Conservation (phyloP, 1,284 basidiomycete genomes). For the Cystobasidiaceae sp. region DNA sequence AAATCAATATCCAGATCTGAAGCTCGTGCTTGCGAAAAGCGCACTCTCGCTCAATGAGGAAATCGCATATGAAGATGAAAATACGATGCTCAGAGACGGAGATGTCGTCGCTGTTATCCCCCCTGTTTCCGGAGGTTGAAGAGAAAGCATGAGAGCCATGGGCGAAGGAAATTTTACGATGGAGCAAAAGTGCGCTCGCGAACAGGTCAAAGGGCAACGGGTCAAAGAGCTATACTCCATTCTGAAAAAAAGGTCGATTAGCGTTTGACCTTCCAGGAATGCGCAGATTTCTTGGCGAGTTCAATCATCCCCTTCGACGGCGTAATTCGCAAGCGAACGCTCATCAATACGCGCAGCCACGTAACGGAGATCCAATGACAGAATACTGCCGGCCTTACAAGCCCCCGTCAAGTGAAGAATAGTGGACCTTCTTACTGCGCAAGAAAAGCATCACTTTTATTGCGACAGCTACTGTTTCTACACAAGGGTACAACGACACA, state of each 20-base stretch:
- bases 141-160: not conserved
- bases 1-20: conserved; percentile 51
- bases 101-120: conserved; percentile 75
- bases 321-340: no score
- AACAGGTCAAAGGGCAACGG: not conserved
- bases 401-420: no score
- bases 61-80: conserved; percentile 62
- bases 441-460: no score
- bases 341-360: no score
- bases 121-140: conserved; percentile 69
- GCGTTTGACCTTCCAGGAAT: no score
- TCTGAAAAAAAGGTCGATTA: no score
- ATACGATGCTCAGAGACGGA: conserved; percentile 57
- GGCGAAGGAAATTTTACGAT: not conserved
- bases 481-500: no score
- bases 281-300: not conserved
- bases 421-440: no score
- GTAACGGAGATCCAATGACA: no score
- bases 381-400: no score
- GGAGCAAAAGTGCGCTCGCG: not conserved
- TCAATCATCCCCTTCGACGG: no score
- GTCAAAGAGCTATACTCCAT: not conserved
- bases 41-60: conserved; percentile 73
- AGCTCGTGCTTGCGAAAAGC: conserved; percentile 56
- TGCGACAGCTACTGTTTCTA: no score